These are phyloP conservation scores for Ustilago crameri DNA, from an alignment of 1,284 basidiomycete genomes.

Conservation along the genomic window DNA sequence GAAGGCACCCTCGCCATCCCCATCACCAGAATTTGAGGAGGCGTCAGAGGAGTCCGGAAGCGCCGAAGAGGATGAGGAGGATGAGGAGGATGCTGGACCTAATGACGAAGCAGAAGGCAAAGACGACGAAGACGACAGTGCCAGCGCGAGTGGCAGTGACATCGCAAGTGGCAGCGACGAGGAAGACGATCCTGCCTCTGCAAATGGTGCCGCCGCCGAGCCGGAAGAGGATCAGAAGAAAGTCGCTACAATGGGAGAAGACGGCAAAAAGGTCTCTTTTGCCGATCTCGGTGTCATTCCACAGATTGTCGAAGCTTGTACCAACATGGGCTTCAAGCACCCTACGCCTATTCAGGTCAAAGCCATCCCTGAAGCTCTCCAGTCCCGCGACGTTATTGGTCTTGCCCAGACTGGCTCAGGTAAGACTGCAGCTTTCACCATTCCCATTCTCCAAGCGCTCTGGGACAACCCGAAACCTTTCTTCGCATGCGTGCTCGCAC, in stretches of 20 bases:
- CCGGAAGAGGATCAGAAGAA: constrained; percentile 31
- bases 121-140: constrained; percentile 2
- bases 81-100: constrained; percentile 5
- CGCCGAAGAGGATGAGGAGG: constrained; percentile 14
- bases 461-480: constrained; percentile 96
- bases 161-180: constrained; percentile 10
- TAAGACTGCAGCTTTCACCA: constrained; percentile 96
- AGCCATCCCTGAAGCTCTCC: constrained; percentile 87
- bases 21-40: constrained; percentile 10
- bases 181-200: constrained; percentile 7
- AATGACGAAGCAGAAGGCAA: constrained; percentile 1
- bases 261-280: constrained; percentile 69
- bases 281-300: constrained; percentile 83
- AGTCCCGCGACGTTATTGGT: constrained; percentile 94
- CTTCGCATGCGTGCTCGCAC: constrained; percentile 92
- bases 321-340: constrained; percentile 82
- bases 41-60: constrained; percentile 4
- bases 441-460: constrained; percentile 94
- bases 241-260: constrained; percentile 20
- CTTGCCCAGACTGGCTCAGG: constrained; percentile 97
- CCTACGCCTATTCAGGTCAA: constrained; percentile 94
- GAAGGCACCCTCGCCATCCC: constrained; percentile 2
- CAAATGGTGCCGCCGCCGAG: constrained; percentile 2
- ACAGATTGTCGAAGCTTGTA: constrained; percentile 86
- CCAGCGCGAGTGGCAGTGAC: constrained; percentile 6